phyloP scores from a whole-genome alignment of 1,284 basidiomycete genomes.

The Phellopilus nigrolimitatus region DNA sequence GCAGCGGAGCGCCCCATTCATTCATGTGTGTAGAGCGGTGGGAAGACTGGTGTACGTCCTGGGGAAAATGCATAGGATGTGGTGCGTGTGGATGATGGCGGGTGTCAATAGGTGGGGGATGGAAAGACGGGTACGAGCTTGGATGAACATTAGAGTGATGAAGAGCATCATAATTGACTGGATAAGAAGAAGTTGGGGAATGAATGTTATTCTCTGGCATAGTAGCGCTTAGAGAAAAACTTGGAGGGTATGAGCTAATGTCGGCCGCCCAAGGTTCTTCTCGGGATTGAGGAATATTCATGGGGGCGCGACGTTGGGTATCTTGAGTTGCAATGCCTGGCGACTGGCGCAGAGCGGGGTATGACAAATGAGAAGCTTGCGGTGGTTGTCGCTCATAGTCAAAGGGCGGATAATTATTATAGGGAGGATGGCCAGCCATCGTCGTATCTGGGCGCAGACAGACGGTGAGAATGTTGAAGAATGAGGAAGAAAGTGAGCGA shows the following conservation, averaged over 20 bases:
- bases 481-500: conserved; percentile 9
- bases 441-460: conserved; percentile 8
- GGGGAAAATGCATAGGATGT: conserved; percentile 11
- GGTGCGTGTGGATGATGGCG: conserved; percentile 16
- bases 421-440: conserved; percentile 21
- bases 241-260: conserved; percentile 22
- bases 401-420: conserved; percentile 31
- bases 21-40: conserved; percentile 11
- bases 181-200: conserved; percentile 17
- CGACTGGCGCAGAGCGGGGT: conserved; percentile 43
- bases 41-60: conserved; percentile 12
- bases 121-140: conserved; percentile 12
- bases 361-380: conserved; percentile 43
- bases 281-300: conserved; percentile 32
- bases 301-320: conserved; percentile 43
- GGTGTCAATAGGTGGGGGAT: conserved; percentile 10
- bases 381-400: conserved; percentile 57
- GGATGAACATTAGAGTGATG: conserved; percentile 13
- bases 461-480: conserved; percentile 9
- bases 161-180: conserved; percentile 9
- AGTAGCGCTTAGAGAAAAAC: conserved; percentile 25
- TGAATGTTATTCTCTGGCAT: conserved; percentile 25
- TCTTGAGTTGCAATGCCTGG: conserved; percentile 39
- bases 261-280: conserved; percentile 15
- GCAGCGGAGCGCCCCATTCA: conserved; percentile 13